A percentile compares a stretch with the other conserved stretches of the same genome.
phyloP scores from a whole-genome alignment of 495 filamentous ascomycete species.

The Aspergillus sparsus region DNA sequence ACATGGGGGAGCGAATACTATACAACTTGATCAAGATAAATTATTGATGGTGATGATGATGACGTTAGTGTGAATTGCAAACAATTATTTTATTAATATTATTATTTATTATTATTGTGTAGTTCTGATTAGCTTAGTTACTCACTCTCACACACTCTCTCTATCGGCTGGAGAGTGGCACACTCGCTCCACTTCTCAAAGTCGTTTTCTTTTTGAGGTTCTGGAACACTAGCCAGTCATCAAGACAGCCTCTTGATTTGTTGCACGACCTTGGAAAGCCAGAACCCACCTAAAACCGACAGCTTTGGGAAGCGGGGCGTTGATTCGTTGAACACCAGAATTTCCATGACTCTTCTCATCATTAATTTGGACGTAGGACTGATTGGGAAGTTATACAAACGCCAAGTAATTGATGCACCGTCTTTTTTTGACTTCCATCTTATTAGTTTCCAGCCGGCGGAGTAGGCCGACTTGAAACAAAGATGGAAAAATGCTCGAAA shows the following conservation, averaged over 20 bases:
- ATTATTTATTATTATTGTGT: too few relatives aligned
- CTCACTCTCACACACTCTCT: not conserved
- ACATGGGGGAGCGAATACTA: too few relatives aligned
- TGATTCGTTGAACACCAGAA: not conserved
- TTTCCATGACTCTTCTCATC: not conserved
- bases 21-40: too few relatives aligned
- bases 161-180: constrained; percentile 4
- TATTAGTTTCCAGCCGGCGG: not conserved
- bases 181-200: not conserved
- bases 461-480: not conserved
- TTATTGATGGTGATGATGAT: too few relatives aligned
- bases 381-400: not conserved
- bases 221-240: not conserved
- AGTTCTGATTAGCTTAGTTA: too few relatives aligned
- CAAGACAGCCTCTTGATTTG: not conserved
- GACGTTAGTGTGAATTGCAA: too few relatives aligned
- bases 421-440: not conserved
- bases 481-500: not conserved
- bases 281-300: not conserved
- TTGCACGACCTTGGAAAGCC: not conserved
- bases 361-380: not conserved
- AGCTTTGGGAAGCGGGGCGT: not conserved
- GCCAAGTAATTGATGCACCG: not conserved
- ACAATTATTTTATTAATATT: too few relatives aligned
- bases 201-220: not conserved